phyloP scores from a whole-genome alignment of 83 land plant genomes.

The Larix sibirica region DNA sequence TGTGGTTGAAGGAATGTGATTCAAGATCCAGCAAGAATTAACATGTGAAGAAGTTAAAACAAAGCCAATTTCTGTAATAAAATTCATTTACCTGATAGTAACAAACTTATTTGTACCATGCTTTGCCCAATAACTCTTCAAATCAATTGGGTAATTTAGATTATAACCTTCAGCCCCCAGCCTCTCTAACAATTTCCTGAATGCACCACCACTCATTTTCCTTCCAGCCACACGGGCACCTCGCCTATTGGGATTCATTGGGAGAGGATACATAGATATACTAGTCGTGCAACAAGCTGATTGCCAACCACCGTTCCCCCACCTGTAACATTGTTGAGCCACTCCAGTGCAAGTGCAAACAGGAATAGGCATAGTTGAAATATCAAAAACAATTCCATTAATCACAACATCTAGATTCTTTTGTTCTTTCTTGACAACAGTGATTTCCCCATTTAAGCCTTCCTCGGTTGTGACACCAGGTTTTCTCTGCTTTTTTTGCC shows the following conservation, averaged over 20 bases:
- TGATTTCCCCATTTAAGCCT: conserved; percentile 17
- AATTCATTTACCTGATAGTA: conserved; percentile 61
- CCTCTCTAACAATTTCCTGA: conserved; percentile 71
- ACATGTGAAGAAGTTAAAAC: too few species aligned
- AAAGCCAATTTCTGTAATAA: too few species aligned
- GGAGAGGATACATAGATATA: conserved; percentile 72
- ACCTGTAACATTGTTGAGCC: conserved; percentile 74
- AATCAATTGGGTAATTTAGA: conserved; percentile 61
- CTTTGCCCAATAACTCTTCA: conserved; percentile 79
- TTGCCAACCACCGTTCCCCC: conserved; percentile 94
- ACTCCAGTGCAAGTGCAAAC: conserved; percentile 78
- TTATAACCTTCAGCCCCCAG: conserved; percentile 64
- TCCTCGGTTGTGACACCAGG: conserved; percentile 33
- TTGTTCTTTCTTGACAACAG: conserved; percentile 32
- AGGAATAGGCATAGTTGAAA: conserved; percentile 67
- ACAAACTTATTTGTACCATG: conserved; percentile 91
- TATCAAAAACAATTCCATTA: conserved; percentile 60
- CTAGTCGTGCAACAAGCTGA: conserved; percentile 81
- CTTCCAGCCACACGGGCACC: conserved; percentile 82
- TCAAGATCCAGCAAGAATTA: too few species aligned
- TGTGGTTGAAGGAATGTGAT: too few species aligned
- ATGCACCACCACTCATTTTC: conserved; percentile 88
- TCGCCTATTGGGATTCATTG: conserved; percentile 67
- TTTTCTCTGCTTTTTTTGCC: conserved; percentile 41
- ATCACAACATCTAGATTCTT: conserved; percentile 45